phyloP scores from a whole-genome alignment of 164 flowering plant species.

The Cinnamomum micranthum region DNA sequence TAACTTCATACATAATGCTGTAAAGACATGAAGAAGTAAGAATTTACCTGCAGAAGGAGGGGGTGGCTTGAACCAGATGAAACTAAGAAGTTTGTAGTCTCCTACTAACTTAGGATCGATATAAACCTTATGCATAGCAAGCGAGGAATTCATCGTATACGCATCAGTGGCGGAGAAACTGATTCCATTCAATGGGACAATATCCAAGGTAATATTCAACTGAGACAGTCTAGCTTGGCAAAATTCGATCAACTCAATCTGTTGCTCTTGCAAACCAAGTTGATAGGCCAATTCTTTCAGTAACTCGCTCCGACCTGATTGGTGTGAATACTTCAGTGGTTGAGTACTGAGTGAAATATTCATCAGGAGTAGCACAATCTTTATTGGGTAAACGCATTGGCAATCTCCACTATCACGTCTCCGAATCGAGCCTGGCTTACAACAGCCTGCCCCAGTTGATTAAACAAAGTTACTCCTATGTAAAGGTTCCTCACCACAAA shows the following conservation, averaged over 20 bases:
- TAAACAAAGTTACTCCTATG: slow-evolving; percentile 1
- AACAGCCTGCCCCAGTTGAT: slow-evolving; percentile 53
- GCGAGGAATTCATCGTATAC: slow-evolving; percentile 62
- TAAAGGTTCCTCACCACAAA: neutral
- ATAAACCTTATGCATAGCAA: slow-evolving; percentile 58
- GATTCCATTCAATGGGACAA: slow-evolving; percentile 73
- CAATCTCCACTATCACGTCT: slow-evolving; percentile 64
- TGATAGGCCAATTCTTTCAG: slow-evolving; percentile 66
- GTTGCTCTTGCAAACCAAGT: slow-evolving; percentile 60
- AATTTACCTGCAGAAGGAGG: slow-evolving; percentile 61
- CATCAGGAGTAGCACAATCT: slow-evolving; percentile 72
- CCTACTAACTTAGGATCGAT: slow-evolving; percentile 60
- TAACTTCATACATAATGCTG: neutral
- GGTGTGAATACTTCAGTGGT: too few species aligned
- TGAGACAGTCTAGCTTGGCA: slow-evolving; percentile 53
- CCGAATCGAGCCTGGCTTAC: slow-evolving; percentile 65
- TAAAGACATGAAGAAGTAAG: neutral
- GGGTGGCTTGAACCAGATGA: slow-evolving; percentile 79
- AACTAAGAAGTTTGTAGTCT: slow-evolving; percentile 78
- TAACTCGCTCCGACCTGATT: slow-evolving; percentile 65
- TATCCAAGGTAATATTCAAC: slow-evolving; percentile 84
- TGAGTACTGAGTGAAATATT: slow-evolving; percentile 54
- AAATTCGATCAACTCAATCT: slow-evolving; percentile 77
- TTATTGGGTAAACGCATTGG: slow-evolving; percentile 91
- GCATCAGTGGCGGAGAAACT: slow-evolving; percentile 65